Evolutionary conservation across 208 protist genomes (phyloP).

Genomic region (Leishmania turanica): DNA sequence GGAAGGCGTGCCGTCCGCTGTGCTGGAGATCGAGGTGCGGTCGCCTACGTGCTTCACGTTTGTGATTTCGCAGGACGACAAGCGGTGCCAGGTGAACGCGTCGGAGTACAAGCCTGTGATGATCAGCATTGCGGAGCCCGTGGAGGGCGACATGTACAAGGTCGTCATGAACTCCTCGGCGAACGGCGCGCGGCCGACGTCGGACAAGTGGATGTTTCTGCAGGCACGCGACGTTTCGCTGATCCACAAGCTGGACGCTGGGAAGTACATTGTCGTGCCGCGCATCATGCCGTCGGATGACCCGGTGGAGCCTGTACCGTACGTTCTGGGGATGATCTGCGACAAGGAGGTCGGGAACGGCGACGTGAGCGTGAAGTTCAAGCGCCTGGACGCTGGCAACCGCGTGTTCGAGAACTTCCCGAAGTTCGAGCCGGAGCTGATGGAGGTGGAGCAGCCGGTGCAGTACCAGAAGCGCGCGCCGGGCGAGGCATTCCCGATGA

Average conservation of each 20-base stretch:
- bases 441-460: constrained; percentile 41
- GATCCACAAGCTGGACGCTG: constrained; percentile 67
- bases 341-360: constrained; percentile 55
- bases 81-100: constrained; percentile 41
- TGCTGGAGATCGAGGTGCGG: constrained; percentile 72
- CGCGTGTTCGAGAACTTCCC: constrained; percentile 85
- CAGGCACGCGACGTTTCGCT: constrained; percentile 81
- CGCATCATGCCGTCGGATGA: constrained; percentile 50
- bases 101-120: constrained; percentile 81
- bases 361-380: constrained; percentile 63
- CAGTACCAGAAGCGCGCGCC: constrained; percentile 71
- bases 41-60: constrained; percentile 68
- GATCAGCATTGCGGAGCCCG: constrained; percentile 74
- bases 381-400: constrained; percentile 59
- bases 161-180: constrained; percentile 78
- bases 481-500: constrained; percentile 58
- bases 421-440: constrained; percentile 68
- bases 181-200: constrained; percentile 53
- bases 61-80: constrained; percentile 80
- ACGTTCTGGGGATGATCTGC: constrained; percentile 57
- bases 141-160: constrained; percentile 52
- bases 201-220: constrained; percentile 82
- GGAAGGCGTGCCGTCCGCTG: constrained; percentile 54
- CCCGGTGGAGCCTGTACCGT: constrained; percentile 45
- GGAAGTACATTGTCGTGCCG: constrained; percentile 76